Percentiles rank a stretch among this genome's conserved stretches.
Evolutionary conservation across 2,329 filamentous ascomycete species (phyloP).

Genomic region (Drechslerella stenobrocha): DNA sequence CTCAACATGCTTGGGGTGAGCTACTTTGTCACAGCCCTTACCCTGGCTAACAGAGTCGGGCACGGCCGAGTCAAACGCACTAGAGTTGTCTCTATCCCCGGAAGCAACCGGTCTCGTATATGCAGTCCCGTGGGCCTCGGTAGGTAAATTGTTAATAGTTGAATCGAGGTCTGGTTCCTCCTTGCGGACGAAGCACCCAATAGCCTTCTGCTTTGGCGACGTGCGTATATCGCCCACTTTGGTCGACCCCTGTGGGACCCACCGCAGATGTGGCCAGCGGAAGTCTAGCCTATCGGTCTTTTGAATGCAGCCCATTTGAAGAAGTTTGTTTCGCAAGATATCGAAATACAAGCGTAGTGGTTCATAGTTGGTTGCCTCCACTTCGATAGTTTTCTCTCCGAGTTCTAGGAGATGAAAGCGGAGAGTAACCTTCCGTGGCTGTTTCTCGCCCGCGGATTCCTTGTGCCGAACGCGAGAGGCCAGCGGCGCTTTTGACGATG

Average conservation of each 20-base stretch:
- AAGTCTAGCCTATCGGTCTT: slow-evolving; percentile 25
- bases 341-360: slow-evolving; percentile 17
- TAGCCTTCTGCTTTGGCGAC: background rate
- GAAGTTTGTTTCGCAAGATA: slow-evolving; percentile 3
- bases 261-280: slow-evolving; percentile 30
- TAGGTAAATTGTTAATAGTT: background rate
- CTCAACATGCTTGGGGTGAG: too few relatives aligned
- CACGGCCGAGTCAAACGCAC: too few relatives aligned
- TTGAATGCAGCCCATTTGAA: slow-evolving; percentile 3
- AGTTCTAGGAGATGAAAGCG: slow-evolving; percentile 25
- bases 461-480: background rate
- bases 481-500: background rate
- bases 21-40: too few relatives aligned
- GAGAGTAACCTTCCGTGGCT: slow-evolving; percentile 8
- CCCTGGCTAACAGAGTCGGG: too few relatives aligned
- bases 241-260: slow-evolving; percentile 10
- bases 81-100: background rate
- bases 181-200: slow-evolving; percentile 22
- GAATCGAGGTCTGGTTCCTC: background rate
- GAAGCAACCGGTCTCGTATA: too few relatives aligned
- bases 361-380: slow-evolving; percentile 16
- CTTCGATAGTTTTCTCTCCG: slow-evolving; percentile 16
- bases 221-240: slow-evolving; percentile 10
- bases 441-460: too few relatives aligned
- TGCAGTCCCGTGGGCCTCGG: too few relatives aligned